Conservation (phyloP, 1,284 basidiomycete species). For the Tranzscheliella williamsii region DNA sequence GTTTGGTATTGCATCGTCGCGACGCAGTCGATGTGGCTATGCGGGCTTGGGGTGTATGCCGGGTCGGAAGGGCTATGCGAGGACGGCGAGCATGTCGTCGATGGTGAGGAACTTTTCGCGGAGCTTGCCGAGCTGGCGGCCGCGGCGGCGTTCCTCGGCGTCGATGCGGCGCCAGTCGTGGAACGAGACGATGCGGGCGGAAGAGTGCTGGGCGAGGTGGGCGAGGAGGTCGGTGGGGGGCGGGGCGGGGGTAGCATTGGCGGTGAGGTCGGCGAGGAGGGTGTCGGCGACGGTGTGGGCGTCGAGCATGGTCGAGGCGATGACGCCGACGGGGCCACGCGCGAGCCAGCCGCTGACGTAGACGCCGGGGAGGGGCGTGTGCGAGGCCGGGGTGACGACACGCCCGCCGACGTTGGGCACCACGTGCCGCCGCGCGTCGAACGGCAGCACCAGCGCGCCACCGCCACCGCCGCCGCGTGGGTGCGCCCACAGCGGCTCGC, state of each 20-base stretch:
- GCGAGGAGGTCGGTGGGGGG: slow-evolving; percentile 9
- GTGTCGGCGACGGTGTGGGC: slow-evolving; percentile 78
- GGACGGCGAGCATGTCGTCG: slow-evolving; percentile 33
- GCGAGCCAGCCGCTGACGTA: slow-evolving; percentile 95
- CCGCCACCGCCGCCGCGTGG: background rate
- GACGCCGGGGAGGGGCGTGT: slow-evolving; percentile 66
- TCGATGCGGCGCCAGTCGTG: slow-evolving; percentile 73
- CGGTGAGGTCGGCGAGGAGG: slow-evolving; percentile 67
- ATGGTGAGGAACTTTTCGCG: slow-evolving; percentile 70
- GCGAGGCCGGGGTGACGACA: slow-evolving; percentile 38
- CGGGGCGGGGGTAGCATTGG: background rate
- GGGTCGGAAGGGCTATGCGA: slow-evolving; percentile 3
- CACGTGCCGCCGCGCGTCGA: slow-evolving; percentile 11
- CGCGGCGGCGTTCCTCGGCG: slow-evolving; percentile 70
- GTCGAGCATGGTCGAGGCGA: slow-evolving; percentile 91
- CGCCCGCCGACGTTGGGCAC: slow-evolving; percentile 56
- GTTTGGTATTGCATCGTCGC: too few species aligned
- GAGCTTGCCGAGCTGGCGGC: slow-evolving; percentile 70
- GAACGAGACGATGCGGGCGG: slow-evolving; percentile 66
- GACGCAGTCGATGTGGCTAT: too few species aligned
- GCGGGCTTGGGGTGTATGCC: too few species aligned
- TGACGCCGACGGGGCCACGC: slow-evolving; percentile 85
- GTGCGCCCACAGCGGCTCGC: slow-evolving; percentile 66
- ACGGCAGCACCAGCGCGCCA: slow-evolving; percentile 14
- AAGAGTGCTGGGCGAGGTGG: background rate